Percentiles rank a stretch among this genome's conserved stretches.
Conservation (phyloP, 2,329 filamentous ascomycete genomes). For the Colletotrichum chlorophyti region DNA sequence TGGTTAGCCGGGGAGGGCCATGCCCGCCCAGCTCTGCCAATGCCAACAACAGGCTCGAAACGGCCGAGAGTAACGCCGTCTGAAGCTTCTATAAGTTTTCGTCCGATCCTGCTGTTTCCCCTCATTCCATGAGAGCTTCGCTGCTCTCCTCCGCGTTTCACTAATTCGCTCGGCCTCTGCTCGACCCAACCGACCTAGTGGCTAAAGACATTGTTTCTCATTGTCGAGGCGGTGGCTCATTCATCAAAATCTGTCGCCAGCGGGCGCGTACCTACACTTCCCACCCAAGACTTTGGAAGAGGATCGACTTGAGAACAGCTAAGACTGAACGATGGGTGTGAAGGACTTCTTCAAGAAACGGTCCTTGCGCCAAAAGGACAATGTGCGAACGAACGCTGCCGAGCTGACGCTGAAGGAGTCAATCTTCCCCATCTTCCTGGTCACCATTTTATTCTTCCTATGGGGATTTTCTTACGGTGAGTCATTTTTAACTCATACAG, state of each 20-base stretch:
- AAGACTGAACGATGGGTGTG: constrained; percentile 47
- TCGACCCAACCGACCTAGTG: too few relatives aligned
- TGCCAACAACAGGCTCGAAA: constrained; percentile 12
- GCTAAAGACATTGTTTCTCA: too few relatives aligned
- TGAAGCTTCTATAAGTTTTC: constrained; percentile 18
- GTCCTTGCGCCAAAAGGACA: constrained; percentile 51
- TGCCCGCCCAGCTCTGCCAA: background rate
- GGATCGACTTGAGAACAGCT: too few relatives aligned
- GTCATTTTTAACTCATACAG: constrained; percentile 25
- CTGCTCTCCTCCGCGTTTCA: background rate
- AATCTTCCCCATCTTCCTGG: constrained; percentile 69
- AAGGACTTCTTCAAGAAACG: constrained; percentile 52
- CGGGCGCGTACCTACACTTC: background rate
- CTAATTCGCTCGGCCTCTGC: background rate
- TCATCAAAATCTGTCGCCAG: background rate
- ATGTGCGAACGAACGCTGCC: constrained; percentile 48
- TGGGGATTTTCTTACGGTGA: constrained; percentile 31
- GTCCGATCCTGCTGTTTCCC: constrained; percentile 3
- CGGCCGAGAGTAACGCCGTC: constrained; percentile 21
- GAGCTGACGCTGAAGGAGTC: constrained; percentile 72
- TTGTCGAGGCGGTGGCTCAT: background rate
- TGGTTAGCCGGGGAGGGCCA: background rate
- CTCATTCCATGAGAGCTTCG: constrained; percentile 1
- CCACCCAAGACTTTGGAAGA: background rate
- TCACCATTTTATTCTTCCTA: constrained; percentile 46